Percentiles rank a stretch among this genome's conserved stretches.
Evolutionary conservation across 108 stramenopile genomes (phyloP).

Genomic region (Cyclotella choctawhatcheeana): DNA sequence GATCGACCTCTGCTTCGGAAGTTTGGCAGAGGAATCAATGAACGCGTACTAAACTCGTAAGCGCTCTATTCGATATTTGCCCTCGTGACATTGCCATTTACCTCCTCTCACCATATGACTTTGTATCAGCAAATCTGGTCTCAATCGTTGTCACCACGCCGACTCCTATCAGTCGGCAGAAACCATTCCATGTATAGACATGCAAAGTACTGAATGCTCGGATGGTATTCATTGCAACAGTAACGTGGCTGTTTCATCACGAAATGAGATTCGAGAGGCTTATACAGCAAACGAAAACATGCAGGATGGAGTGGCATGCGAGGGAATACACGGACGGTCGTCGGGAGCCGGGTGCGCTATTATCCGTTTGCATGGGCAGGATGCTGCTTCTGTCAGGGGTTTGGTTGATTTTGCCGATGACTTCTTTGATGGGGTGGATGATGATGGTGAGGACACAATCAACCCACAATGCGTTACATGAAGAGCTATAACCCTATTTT

Average conservation of each 20-base stretch:
- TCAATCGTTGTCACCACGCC: slow-evolving; percentile 23
- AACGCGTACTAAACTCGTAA: slow-evolving; percentile 40
- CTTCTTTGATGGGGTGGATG: slow-evolving; percentile 48
- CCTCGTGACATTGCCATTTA: no score
- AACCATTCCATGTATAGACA: slow-evolving; percentile 42
- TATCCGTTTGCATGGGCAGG: slow-evolving; percentile 31
- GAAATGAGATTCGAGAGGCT: slow-evolving; percentile 20
- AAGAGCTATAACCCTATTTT: no score
- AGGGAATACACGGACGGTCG: slow-evolving; percentile 27
- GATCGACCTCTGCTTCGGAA: slow-evolving; percentile 8
- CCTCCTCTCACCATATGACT: no score
- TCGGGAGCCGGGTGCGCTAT: slow-evolving; percentile 46
- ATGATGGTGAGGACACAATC: no score
- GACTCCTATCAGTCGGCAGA: slow-evolving; percentile 35
- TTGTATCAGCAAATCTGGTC: slow-evolving; percentile 29
- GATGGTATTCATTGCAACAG: neutral
- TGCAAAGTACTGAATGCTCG: slow-evolving; percentile 11
- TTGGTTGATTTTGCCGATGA: slow-evolving; percentile 35
- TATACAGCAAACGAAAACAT: slow-evolving; percentile 25
- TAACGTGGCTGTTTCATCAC: neutral
- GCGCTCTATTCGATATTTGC: no score
- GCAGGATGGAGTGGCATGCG: no score
- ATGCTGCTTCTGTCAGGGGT: slow-evolving; percentile 40
- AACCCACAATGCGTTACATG: no score
- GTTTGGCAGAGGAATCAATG: slow-evolving; percentile 42